Evolutionary conservation across 805 yeast species (phyloP), one percentile per base, ranked within the genome.

Genomic region (Saccharomycopsis oosterbeekiorum): DNA sequence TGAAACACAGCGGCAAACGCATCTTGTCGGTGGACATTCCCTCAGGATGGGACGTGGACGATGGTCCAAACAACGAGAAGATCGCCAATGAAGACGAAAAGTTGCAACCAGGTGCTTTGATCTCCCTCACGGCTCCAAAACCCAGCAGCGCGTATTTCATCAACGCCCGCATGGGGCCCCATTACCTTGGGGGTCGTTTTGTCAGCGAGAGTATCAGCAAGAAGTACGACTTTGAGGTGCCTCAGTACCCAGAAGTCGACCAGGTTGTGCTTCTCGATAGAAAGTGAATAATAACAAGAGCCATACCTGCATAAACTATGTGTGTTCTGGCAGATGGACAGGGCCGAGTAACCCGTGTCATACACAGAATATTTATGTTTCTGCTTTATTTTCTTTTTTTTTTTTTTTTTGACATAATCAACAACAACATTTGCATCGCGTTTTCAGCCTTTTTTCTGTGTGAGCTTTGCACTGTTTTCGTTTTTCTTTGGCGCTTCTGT

Each of bases 11-110:
- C 40, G 76, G 43, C 14, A 61, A 64, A 1, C 93, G 92, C 1
- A 81, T 91, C 1, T 80, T 89, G 0, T 82, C 96, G 0, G 88
- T 94, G 1, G 99, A 94, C 71, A 83, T 93, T 56, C 99, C 99
- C 0, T 88, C 96, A 1, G 97, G 97, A 0, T 94, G 99, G 99
- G 93, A 92, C 69, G 98, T 94, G 11, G 96, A 94, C 68, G 69
- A 79, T 8, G 99, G 99, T 0, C 96, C 94, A 0, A 72, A 75
- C 0, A 68, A 63, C 1, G 73, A 71, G 1, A 72, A 74, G 11
- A 73, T 71, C 0, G 68, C 76, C 17, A 69, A 19, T 11, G 56
- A 63, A 40, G 60, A 56, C 41, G 55, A 61, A 21, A 54, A 54
- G 15, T 61, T 61, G 57, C 40, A 43, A 8, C 65, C 65, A 1